Base-by-base conservation (phyloP, 371 early-diverging fungal species). In the Chytridium lagenaria region DNA sequence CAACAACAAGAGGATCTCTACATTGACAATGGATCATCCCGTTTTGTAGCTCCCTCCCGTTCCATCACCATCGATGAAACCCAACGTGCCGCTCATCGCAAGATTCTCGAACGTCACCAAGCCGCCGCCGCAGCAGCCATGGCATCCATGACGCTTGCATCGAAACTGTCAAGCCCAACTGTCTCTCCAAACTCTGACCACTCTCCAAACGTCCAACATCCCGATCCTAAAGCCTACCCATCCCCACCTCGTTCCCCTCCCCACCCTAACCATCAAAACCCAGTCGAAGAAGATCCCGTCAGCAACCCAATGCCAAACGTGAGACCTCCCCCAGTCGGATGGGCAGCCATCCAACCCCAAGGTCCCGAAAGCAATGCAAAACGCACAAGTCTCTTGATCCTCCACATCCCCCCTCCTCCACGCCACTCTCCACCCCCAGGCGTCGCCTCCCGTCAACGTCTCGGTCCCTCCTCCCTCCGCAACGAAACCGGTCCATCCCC, bases 331-430 rank as follows among this genome's bases (percentile, higher is more conserved):
- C n/a, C n/a, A n/a, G 57, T 19, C 16, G 57, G 23, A 19, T 55
- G 57, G 57, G 5, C 57, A 26, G 7, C 30, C 26, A 19, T 55
- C 23, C 10, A 44, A 23, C 57, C 57, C 16, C 5, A 23, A 19
- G 57, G 26, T 16, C 15, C 26, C 16, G 10, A 7, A 7, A 23
- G 22, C 7, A 44, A 7, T 10, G 7, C 57, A 7, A 55, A 55
- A 7, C 57, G 57, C 57, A 23, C 26, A 5, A 55, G 57, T 23
- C 26, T 55, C 26, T 23, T 55, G 15, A 55, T 55, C 26, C 57
- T 55, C 26, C 57, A 55, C 26, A 55, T 55, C 5, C 57, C 57
- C 15, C 57, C 57, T 7, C 57, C 57, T 10, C 57, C 57, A 55
- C 10, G 57, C 10, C 30, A 19, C 10, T 7, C 57, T 10, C 57